Evolutionary conservation across 441 rosid species (phyloP).

Genomic region (Rhodomyrtus psidioides): DNA sequence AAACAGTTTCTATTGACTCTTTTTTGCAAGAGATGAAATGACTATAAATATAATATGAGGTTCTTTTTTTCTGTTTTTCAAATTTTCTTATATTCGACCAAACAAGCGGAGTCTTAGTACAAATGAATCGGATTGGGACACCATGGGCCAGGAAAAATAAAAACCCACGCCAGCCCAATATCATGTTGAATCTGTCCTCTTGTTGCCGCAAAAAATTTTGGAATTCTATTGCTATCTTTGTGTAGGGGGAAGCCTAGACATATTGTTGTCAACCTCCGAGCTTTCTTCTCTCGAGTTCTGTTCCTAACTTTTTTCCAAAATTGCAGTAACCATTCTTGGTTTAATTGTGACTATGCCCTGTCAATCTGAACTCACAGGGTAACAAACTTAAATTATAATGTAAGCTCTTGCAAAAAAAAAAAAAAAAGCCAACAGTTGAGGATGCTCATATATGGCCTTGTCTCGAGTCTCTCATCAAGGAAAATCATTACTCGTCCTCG

Average conservation of each 20-base stretch:
- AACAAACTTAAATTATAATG: neutral
- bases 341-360: neutral
- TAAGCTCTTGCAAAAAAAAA: neutral
- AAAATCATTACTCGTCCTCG: neutral
- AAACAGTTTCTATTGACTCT: no score
- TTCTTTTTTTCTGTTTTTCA: neutral
- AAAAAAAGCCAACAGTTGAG: neutral
- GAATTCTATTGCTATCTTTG: neutral
- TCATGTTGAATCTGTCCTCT: neutral
- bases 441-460: neutral
- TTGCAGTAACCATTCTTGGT: neutral
- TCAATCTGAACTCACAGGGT: neutral
- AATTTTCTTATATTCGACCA: neutral
- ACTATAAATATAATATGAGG: fast-evolving
- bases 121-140: neutral
- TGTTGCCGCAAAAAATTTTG: neutral
- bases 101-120: neutral
- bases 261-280: neutral
- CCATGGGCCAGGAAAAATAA: neutral
- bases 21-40: neutral
- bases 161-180: neutral
- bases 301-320: neutral
- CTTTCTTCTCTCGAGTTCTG: neutral
- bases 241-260: neutral
- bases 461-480: neutral